phyloP scores from a whole-genome alignment of 106 monocot species.

The Phalaenopsis equestris region DNA sequence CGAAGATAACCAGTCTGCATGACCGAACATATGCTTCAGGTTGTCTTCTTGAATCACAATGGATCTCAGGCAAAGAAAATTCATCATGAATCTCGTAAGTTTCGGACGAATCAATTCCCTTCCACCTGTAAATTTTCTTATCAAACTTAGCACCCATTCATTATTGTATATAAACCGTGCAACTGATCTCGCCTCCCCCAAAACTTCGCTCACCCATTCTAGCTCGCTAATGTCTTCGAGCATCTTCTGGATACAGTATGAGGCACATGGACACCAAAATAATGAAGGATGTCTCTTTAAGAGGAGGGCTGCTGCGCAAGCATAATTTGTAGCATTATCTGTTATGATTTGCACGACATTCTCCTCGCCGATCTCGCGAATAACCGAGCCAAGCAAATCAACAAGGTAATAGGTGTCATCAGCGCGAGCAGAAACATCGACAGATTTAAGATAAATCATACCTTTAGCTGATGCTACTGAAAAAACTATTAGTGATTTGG shows the following conservation, averaged over 20 bases:
- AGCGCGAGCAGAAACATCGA: slow-evolving; percentile 30
- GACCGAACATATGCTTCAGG: slow-evolving; percentile 42
- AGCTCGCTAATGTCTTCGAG: slow-evolving; percentile 39
- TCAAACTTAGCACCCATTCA: slow-evolving; percentile 17
- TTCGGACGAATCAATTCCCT: slow-evolving; percentile 34
- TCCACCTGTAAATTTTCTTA: slow-evolving; percentile 27
- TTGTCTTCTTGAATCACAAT: slow-evolving; percentile 33
- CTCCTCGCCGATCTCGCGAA: slow-evolving; percentile 29
- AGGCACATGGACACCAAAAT: slow-evolving; percentile 47
- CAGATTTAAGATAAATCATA: slow-evolving; percentile 15
- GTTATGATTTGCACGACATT: slow-evolving; percentile 39
- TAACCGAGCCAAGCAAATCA: slow-evolving; percentile 36
- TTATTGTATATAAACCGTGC: slow-evolving; percentile 23
- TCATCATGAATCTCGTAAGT: slow-evolving; percentile 20
- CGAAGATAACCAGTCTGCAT: slow-evolving; percentile 38
- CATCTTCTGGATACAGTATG: slow-evolving; percentile 41
- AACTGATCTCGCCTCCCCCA: slow-evolving; percentile 28
- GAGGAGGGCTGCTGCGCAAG: slow-evolving; percentile 17
- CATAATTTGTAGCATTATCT: slow-evolving; percentile 29
- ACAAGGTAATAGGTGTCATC: slow-evolving; percentile 35
- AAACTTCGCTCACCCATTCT: slow-evolving; percentile 21
- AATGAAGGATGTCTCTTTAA: slow-evolving; percentile 38
- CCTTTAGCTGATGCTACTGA: slow-evolving; percentile 40
- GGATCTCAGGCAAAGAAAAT: slow-evolving; percentile 43
- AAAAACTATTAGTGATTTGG: slow-evolving; percentile 31